Base-by-base conservation (phyloP, 495 filamentous ascomycete genomes). In the Lineolata rhizophorae region DNA sequence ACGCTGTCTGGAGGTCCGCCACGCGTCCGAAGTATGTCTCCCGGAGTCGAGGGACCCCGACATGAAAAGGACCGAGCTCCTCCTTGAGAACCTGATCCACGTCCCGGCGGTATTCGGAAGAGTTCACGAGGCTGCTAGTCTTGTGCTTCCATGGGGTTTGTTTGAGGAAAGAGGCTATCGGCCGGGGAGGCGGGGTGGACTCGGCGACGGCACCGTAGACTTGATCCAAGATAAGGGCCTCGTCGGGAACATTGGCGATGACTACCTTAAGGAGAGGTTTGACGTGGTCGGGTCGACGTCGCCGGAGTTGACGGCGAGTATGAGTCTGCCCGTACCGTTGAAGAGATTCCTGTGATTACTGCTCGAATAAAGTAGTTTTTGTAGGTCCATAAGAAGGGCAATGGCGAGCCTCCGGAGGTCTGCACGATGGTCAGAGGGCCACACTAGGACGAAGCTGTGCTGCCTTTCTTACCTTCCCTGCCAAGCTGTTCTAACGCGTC, bases 251-350 rank as follows among this genome's bases (percentile, higher is more conserved):
- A 12, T 37, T 29, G 24, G 28, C 35, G 36, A 57, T 17, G 31
- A 45, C 40, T 36, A 42, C 41, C 35, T 34, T 38, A 9, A 55
- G 39, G 28, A 57, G 44, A 32, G 47, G 46, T 35, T 40, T 44
- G 26, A 51, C 46, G 19, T 41, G 49, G 29, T 49, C 46, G 33
- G 29, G 35, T 52, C 31, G 41, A 56, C 53, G 35, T 49, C 34
- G 27, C 47, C 40, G 27, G 54, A 51, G 30, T 29, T 22, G 37
- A 51, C 28, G 3, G 49, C 36, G 3, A 39, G 27, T 16, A 13
- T 42, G 15, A 55, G 40, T 28, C 30, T 38, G 3, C n/a, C n/a
- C n/a, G 52, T 42, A 13, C 50, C 35, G 42, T 27, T 37, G 22
- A 26, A 31, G 25, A 45, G 38, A 32, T 30, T 45, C 3, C 35